phyloP scores from a whole-genome alignment of 1,139 yeast species.

The Magnusiomyces tetraspermus region DNA sequence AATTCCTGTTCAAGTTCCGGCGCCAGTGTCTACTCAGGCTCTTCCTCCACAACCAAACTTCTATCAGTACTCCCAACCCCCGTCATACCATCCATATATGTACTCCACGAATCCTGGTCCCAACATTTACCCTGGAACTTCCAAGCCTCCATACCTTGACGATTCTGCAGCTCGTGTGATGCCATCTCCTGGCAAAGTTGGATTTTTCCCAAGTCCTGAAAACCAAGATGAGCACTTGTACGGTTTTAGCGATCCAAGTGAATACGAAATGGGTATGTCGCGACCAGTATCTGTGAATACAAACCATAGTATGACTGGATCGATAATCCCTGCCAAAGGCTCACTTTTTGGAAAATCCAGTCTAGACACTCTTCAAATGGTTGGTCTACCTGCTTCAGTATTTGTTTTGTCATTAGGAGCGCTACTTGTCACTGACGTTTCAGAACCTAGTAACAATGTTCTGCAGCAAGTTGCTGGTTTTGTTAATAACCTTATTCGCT shows the following conservation, averaged over 20 bases:
- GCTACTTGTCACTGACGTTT: background rate
- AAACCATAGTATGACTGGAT: no score
- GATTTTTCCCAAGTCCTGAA: background rate
- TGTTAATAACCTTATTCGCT: background rate
- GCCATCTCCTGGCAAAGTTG: background rate
- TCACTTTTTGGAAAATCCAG: background rate
- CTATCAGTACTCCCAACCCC: background rate
- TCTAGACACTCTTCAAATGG: background rate
- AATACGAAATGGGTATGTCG: no score
- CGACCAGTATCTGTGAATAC: no score
- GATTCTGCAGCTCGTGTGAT: background rate
- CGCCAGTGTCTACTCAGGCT: no score
- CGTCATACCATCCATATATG: background rate
- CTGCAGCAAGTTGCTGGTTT: background rate
- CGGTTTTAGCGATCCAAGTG: no score
- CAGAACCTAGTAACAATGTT: background rate
- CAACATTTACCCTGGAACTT: background rate
- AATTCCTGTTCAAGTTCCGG: no score
- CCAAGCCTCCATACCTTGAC: background rate
- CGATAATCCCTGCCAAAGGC: no score
- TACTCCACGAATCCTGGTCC: background rate
- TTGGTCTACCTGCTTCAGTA: background rate
- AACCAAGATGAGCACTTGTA: no score
- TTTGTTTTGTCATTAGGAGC: background rate
- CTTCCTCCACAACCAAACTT: background rate